Evolutionary conservation across 306 rosid species (phyloP).

Genomic region (Fragaria iinumae): DNA sequence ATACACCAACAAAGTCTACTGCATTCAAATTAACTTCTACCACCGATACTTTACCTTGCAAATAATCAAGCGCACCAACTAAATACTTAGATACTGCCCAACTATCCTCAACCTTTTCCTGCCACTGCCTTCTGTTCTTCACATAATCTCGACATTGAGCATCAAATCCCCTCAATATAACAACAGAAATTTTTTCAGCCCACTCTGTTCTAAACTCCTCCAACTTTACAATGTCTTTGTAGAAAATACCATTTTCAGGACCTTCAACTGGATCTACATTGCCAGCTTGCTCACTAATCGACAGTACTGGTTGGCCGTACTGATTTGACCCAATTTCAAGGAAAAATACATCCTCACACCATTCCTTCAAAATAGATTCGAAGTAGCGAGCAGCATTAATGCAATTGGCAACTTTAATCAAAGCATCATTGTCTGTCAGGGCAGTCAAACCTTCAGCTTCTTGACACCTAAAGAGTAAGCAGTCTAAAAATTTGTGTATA

Average conservation of each 20-base stretch:
- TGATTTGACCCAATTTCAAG: slow-evolving; percentile 60
- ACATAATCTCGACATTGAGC: slow-evolving; percentile 65
- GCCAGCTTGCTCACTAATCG: slow-evolving; percentile 23
- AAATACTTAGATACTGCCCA: slow-evolving; percentile 73
- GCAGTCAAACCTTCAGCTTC: slow-evolving; percentile 98
- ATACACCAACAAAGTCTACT: slow-evolving; percentile 67
- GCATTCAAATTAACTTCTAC: slow-evolving; percentile 63
- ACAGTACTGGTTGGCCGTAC: slow-evolving; percentile 33
- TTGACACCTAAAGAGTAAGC: slow-evolving; percentile 76
- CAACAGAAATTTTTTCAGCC: slow-evolving; percentile 72
- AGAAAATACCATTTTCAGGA: slow-evolving; percentile 51
- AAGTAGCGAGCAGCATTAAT: slow-evolving; percentile 75
- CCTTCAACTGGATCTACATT: slow-evolving; percentile 27
- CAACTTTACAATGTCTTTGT: slow-evolving; percentile 59
- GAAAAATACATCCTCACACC: slow-evolving; percentile 84
- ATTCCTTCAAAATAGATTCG: slow-evolving; percentile 70
- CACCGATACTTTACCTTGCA: slow-evolving; percentile 57
- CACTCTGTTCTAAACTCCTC: slow-evolving; percentile 71
- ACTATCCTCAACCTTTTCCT: slow-evolving; percentile 70
- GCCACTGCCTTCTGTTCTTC: slow-evolving; percentile 89
- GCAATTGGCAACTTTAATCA: slow-evolving; percentile 73
- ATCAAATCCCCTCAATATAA: slow-evolving; percentile 84
- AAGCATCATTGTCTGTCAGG: slow-evolving; percentile 72
- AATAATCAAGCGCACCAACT: slow-evolving; percentile 68
- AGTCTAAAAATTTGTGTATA: slow-evolving; percentile 48